Evolutionary conservation across 2,329 filamentous ascomycete species (phyloP).

Genomic region (Ophiostoma angusticollis): DNA sequence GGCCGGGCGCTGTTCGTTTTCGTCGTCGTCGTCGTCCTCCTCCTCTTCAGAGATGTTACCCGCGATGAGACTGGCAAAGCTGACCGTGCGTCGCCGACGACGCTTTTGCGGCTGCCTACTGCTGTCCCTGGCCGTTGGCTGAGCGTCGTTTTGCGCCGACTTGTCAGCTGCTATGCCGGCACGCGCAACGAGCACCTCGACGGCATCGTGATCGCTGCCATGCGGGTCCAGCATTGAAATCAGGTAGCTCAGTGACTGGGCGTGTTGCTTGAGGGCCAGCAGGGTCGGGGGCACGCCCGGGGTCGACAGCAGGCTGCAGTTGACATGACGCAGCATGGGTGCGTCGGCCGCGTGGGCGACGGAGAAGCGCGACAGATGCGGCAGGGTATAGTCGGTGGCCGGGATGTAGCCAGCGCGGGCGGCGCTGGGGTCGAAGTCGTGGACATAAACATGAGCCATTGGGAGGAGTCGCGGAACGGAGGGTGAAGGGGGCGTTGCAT

Average conservation of each 20-base stretch:
- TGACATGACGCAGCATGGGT: constrained; percentile 33
- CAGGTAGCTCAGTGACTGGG: constrained; percentile 41
- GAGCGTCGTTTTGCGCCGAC: not conserved
- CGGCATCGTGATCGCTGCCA: constrained; percentile 10
- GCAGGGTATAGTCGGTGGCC: constrained; percentile 28
- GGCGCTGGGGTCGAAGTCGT: constrained; percentile 11
- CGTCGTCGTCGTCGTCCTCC: not conserved
- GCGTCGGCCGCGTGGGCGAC: constrained; percentile 20
- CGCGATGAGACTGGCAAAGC: no score
- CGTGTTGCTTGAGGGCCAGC: constrained; percentile 46
- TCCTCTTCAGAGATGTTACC: no score
- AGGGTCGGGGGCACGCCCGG: constrained; percentile 38
- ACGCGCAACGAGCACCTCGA: not conserved
- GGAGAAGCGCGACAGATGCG: constrained; percentile 28
- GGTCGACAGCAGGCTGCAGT: constrained; percentile 46
- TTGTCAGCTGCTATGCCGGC: not conserved
- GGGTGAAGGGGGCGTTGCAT: no score
- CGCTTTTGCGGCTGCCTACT: no score
- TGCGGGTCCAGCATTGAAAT: constrained; percentile 34
- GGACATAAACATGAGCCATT: constrained; percentile 13
- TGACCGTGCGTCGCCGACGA: no score
- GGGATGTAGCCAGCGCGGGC: constrained; percentile 17
- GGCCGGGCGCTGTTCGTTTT: not conserved
- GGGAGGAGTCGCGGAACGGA: no score
- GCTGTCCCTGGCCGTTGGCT: not conserved